Evolutionary conservation across 306 rosid genomes (phyloP).

Genomic region (Vigna radiata): DNA sequence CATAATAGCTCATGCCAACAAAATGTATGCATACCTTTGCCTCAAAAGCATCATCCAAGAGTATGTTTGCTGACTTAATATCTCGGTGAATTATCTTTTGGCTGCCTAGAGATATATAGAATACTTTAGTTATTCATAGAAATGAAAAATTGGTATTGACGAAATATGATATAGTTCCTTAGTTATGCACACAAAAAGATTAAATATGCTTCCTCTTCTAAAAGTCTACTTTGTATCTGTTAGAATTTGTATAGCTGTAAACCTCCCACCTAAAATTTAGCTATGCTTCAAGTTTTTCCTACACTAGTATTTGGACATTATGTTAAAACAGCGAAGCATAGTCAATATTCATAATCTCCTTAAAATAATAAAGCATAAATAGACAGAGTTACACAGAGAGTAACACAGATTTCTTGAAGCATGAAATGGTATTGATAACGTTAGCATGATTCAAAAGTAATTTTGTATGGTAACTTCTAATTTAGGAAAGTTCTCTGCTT

Average conservation of each 20-base stretch:
- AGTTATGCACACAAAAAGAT: neutral
- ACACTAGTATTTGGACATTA: neutral
- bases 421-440: slow-evolving; percentile 4
- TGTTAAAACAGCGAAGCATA: neutral
- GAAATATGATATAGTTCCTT: neutral
- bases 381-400: neutral
- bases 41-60: slow-evolving; percentile 78
- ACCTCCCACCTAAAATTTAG: neutral
- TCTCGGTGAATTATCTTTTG: slow-evolving; percentile 97
- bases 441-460: neutral
- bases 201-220: slow-evolving; percentile 6
- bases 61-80: slow-evolving; percentile 93
- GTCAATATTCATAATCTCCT: neutral
- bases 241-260: neutral
- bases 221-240: neutral
- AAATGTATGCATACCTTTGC: slow-evolving; percentile 64
- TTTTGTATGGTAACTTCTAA: neutral
- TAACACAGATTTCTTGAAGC: neutral
- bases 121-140: slow-evolving; percentile 48
- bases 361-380: neutral
- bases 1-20: neutral
- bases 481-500: slow-evolving; percentile 11
- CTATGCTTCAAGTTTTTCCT: neutral
- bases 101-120: slow-evolving; percentile 70
- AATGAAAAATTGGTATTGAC: slow-evolving; percentile 17